A percentile compares a stretch with the other conserved stretches of the same genome.
These are phyloP conservation scores for Eucalyptus paniculata DNA, from an alignment of 345 rosid species.

Conservation along the genomic window DNA sequence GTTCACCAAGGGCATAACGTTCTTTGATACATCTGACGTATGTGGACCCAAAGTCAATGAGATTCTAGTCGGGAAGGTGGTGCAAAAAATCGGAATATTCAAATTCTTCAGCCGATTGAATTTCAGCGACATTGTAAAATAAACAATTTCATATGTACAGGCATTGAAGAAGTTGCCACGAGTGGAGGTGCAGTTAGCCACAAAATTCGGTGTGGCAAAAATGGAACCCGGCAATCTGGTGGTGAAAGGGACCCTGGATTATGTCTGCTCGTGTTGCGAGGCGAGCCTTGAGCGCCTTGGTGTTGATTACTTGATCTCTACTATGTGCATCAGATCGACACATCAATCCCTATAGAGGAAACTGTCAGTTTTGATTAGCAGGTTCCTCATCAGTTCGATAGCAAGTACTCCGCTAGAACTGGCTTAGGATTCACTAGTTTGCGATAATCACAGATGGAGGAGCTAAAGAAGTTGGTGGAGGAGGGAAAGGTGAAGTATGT, in stretches of 20 bases:
- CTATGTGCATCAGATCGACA: conserved; percentile 4
- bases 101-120: background rate
- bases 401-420: background rate
- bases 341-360: conserved; percentile 5
- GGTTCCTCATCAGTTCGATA: background rate
- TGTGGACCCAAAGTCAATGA: background rate
- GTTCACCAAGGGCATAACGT: background rate
- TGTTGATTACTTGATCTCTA: conserved; percentile 15
- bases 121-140: background rate
- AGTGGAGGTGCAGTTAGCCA: conserved; percentile 10
- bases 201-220: conserved; percentile 6
- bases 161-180: conserved; percentile 12
- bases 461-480: conserved; percentile 24
- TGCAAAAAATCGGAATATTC: background rate
- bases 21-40: background rate
- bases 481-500: conserved; percentile 29
- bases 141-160: background rate
- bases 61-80: background rate
- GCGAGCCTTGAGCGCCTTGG: conserved; percentile 8
- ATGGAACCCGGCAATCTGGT: background rate
- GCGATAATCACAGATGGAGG: conserved; percentile 13
- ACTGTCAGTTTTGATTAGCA: background rate
- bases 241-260: background rate
- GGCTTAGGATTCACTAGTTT: background rate
- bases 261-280: conserved; percentile 4